Evolutionary conservation across 495 filamentous ascomycete species (phyloP).

Genomic region (Neurospora discreta): DNA sequence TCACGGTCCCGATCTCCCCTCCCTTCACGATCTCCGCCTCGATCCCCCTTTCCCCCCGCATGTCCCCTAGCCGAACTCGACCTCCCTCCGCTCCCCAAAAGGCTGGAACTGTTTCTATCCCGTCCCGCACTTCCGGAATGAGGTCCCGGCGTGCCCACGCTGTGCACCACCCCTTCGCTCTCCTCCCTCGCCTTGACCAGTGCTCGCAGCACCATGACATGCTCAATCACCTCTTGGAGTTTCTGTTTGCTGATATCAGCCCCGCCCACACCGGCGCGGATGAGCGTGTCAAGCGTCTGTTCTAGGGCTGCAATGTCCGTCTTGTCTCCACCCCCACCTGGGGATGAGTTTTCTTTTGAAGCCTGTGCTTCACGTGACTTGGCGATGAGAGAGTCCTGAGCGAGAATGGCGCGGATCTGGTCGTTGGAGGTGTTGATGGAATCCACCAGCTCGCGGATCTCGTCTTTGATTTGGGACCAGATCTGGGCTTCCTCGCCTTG

Average conservation of each 20-base stretch:
- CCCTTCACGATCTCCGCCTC: neutral
- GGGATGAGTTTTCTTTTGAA: constrained; percentile 2
- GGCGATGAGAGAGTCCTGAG: constrained; percentile 34
- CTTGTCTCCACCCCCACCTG: constrained; percentile 9
- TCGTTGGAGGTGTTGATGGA: constrained; percentile 32
- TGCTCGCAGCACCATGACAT: constrained; percentile 33
- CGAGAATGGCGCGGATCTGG: constrained; percentile 24
- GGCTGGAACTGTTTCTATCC: neutral
- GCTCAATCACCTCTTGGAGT: constrained; percentile 31
- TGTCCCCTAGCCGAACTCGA: neutral
- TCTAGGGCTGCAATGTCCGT: constrained; percentile 21
- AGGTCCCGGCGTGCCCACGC: constrained; percentile 33
- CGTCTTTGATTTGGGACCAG: constrained; percentile 36
- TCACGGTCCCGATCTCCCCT: neutral
- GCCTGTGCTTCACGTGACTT: constrained; percentile 5
- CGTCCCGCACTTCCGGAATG: constrained; percentile 5
- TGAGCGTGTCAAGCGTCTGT: constrained; percentile 28
- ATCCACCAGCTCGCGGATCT: constrained; percentile 26
- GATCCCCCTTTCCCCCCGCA: neutral
- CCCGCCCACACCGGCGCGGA: constrained; percentile 31
- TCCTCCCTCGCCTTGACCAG: constrained; percentile 49
- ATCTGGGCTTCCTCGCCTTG: constrained; percentile 37
- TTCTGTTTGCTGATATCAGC: constrained; percentile 26
- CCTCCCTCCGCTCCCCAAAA: neutral
- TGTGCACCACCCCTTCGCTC: constrained; percentile 17